Evolutionary conservation across 805 yeast genomes (phyloP).

Genomic region (Zygoascus biomembranicola): DNA sequence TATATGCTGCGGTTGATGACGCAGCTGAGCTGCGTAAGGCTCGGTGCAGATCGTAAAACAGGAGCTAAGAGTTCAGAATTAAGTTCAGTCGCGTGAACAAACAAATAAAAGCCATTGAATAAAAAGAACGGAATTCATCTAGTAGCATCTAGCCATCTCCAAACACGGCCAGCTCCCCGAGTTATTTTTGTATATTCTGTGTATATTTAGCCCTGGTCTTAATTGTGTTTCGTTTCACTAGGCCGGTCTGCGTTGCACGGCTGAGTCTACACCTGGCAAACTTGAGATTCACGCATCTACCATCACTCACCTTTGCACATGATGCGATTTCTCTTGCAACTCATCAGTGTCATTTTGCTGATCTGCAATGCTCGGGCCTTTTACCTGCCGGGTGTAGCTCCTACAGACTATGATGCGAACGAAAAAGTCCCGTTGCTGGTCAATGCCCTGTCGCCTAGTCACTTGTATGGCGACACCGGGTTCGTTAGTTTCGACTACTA

Average conservation of each 20-base stretch:
- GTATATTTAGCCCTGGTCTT: too few species aligned
- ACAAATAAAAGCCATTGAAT: too few species aligned
- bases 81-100: too few species aligned
- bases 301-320: not conserved
- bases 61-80: too few species aligned
- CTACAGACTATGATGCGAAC: constrained; percentile 71
- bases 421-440: constrained; percentile 73
- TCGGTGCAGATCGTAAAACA: too few species aligned
- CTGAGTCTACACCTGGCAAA: not conserved
- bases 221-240: too few species aligned
- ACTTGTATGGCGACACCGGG: constrained; percentile 29
- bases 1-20: too few species aligned
- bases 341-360: not conserved
- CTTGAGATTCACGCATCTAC: not conserved
- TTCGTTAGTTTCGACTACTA: constrained; percentile 46
- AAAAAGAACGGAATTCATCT: too few species aligned
- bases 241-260: not conserved
- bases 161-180: too few species aligned
- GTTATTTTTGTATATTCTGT: too few species aligned
- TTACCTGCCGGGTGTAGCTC: constrained; percentile 94
- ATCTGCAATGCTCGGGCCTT: constrained; percentile 42
- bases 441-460: constrained; percentile 82
- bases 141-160: too few species aligned
- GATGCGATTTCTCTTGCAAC: not conserved
- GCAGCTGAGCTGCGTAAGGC: too few species aligned